A percentile compares a stretch with the other conserved stretches of the same genome.
Conservation (phyloP, 768 basidiomycete genomes). For the Lactarius vividus region DNA sequence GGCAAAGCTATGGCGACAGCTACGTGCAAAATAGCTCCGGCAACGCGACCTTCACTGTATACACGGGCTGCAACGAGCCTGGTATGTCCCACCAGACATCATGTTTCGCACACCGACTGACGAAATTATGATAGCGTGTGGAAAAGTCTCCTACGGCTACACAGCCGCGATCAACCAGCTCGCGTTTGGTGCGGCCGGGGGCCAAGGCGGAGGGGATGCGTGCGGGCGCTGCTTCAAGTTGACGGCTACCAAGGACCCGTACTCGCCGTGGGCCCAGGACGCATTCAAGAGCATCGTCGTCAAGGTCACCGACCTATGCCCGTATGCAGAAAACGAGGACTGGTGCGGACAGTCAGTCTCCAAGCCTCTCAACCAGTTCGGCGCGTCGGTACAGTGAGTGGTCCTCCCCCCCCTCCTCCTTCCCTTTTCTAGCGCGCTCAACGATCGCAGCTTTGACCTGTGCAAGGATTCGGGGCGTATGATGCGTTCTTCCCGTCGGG, state of each 20-base stretch:
- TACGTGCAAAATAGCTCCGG: constrained; percentile 55
- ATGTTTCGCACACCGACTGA: background rate
- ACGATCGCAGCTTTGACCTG: constrained; percentile 50
- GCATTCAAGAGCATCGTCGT: constrained; percentile 57
- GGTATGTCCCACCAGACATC: constrained; percentile 35
- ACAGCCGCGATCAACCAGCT: constrained; percentile 59
- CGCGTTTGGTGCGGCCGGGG: constrained; percentile 50
- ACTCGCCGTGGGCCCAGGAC: constrained; percentile 46
- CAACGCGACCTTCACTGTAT: constrained; percentile 53
- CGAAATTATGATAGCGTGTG: constrained; percentile 45
- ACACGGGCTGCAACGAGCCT: constrained; percentile 49
- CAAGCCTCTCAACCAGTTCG: constrained; percentile 39
- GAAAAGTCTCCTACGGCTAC: constrained; percentile 46
- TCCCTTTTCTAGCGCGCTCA: background rate
- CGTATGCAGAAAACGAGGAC: constrained; percentile 45
- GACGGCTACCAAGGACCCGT: constrained; percentile 52
- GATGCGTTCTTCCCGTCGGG: constrained; percentile 53
- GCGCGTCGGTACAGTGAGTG: constrained; percentile 49
- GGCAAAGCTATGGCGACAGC: too few species aligned
- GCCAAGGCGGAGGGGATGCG: constrained; percentile 54
- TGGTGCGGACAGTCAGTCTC: constrained; percentile 54
- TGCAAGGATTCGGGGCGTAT: constrained; percentile 57
- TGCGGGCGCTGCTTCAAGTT: constrained; percentile 63
- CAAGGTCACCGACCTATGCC: constrained; percentile 48
- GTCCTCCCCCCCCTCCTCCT: too few species aligned